These are phyloP conservation scores for Thermothielavioides terrestris DNA, from an alignment of 495 filamentous ascomycete species.

Conservation along the genomic window DNA sequence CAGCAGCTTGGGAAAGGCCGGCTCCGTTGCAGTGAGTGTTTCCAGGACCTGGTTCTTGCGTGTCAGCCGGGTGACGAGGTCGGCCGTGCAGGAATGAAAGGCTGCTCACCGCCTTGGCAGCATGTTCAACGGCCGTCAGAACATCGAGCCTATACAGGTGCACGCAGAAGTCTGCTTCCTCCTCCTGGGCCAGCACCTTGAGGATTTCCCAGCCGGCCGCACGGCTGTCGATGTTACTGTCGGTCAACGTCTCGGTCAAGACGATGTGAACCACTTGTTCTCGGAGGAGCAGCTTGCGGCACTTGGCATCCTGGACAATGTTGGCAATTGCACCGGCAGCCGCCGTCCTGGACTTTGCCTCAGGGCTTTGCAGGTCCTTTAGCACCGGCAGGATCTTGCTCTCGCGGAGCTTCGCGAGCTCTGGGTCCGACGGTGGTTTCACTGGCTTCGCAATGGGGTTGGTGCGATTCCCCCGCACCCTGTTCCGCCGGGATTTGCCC, in stretches of 20 bases:
- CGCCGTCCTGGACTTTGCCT: conserved; percentile 43
- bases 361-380: conserved; percentile 45
- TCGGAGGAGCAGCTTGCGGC: conserved; percentile 49
- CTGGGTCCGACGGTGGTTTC: conserved; percentile 47
- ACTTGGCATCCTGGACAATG: conserved; percentile 49
- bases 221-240: conserved; percentile 47
- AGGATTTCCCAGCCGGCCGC: conserved; percentile 55
- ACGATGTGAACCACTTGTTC: conserved; percentile 53
- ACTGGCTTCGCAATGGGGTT: conserved; percentile 43
- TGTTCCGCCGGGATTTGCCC: conserved; percentile 37
- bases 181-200: conserved; percentile 47
- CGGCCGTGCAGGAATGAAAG: background rate
- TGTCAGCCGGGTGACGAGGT: conserved; percentile 17
- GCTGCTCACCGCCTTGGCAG: conserved; percentile 39
- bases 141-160: conserved; percentile 51
- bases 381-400: conserved; percentile 49
- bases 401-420: conserved; percentile 48
- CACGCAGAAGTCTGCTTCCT: conserved; percentile 54
- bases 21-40: conserved; percentile 30
- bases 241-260: conserved; percentile 51
- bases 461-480: conserved; percentile 28
- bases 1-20: conserved; percentile 32
- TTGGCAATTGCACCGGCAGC: conserved; percentile 49
- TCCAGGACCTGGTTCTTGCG: conserved; percentile 32
- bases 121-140: conserved; percentile 46